Evolutionary conservation across 768 basidiomycete species (phyloP), one percentile per base, ranked within the genome.

Genomic region (Suillus spraguei): DNA sequence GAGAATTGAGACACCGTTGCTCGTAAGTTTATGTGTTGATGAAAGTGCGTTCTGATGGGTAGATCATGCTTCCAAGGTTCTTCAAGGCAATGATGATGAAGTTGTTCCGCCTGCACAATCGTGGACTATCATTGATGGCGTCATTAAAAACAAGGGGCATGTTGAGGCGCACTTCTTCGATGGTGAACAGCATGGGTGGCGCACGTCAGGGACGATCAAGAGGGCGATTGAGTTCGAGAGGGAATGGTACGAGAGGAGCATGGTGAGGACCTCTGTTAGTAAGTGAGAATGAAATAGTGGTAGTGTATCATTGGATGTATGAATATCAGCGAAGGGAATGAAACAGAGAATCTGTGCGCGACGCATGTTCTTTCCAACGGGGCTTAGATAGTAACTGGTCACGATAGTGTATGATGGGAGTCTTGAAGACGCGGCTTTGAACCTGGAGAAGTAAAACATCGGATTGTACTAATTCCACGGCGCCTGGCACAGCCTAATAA

Each of bases 61-160:
- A 65, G 65, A 28, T 69, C 60, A 22, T 63, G 68, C 33, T 52
- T 65, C 24, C 7, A 55, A 50, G 90, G 83, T 91, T 24, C 74
- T 91, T n/a, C 90, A 92, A 76, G 90, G 90, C 9, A 77, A 81
- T 1, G 71, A 79, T 1, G 89, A 91, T 71, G 77, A 74, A 64
- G 81, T 91, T 38, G 92, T 93, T 0, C 90, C 86, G 0, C 88
- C 87, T 4, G 81, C 79, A 20, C 91, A 93, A 69, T 83, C 90
- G 0, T 58, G 56, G 56, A 58, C 56, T 41, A 58, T 58, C 10
- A 28, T 58, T 20, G 39, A 58, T 28, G 39, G 56, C 17, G 39
- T 58, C 39, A 11, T 58, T 7, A 58, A 58, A 32, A 28, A 39
- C 11, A 58, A 58, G 24, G 56, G 39, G 39, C 38, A 13, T 28